Base-by-base conservation (phyloP, 345 rosid species). In the Acer negundo region DNA sequence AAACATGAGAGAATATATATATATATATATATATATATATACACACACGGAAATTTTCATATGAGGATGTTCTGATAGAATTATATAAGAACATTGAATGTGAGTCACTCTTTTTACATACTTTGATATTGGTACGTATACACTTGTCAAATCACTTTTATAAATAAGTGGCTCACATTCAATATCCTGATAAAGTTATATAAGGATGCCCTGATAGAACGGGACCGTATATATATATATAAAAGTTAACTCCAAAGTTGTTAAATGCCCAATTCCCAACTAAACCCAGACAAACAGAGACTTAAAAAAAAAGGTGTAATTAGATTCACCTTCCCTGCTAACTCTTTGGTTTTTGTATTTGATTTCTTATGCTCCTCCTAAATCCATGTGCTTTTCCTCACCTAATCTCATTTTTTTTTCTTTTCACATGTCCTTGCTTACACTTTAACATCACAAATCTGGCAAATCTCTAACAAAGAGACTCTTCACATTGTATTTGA, bases 311-410 rank as follows among this genome's bases (percentile, higher is more conserved):
- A 31, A 38, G 23, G 15, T 31, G 31, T 40, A 26, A 31, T n/a
- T 10, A 44, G 69, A 24, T 74, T 47, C 61, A 64, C 49, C 62
- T 19, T 47, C 19, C 28, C 28, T 19, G 70, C 13, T n/a, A 42
- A 46, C 40, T 15, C 40, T 26, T 23, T 35, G 56, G n/a, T 35
- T 10, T 31, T 67, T 67, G 71, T 35, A 15, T 70, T 67, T 67
- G 55, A 10, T 70, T 26, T 53, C 22, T 10, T 49, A 15, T 38
- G 24, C 44, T 49, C 13, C 46, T 17, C 44, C 26, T 3, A 16
- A 35, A 4, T 17, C 24, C 77, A 61, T 46, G 42, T 73, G 77
- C 77, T 15, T 28, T 63, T 11, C 15, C 23, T 38, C 55, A 62
- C 69, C 56, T 44, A 42, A 46, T 62, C 76, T 44, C 15, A 1